phyloP scores from a whole-genome alignment of 2,329 filamentous ascomycete species.

The Ceratocystis eucalypticola region DNA sequence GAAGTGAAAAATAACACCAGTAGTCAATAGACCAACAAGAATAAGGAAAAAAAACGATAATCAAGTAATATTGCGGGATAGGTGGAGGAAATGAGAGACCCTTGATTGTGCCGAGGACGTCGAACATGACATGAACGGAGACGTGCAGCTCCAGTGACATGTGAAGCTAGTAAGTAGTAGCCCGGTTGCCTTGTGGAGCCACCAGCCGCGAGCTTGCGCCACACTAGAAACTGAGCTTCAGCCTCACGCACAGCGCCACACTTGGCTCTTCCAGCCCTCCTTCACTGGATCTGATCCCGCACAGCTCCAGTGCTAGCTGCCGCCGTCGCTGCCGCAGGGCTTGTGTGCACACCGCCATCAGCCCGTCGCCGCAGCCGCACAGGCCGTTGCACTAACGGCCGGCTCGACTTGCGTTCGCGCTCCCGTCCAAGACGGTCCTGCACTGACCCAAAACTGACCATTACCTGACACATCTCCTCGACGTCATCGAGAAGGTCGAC shows the following conservation, averaged over 20 bases:
- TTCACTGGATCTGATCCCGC: not conserved
- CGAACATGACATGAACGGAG: too few relatives aligned
- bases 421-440: not conserved
- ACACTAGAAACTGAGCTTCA: not conserved
- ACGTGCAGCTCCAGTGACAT: too few relatives aligned
- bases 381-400: not conserved
- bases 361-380: conserved; percentile 2
- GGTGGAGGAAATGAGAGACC: too few relatives aligned
- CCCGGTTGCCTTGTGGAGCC: too few relatives aligned
- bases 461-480: conserved; percentile 4
- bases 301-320: not conserved
- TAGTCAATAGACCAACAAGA: not conserved
- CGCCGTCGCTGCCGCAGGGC: not conserved
- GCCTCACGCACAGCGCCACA: not conserved
- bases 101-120: too few relatives aligned
- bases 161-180: too few relatives aligned
- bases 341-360: not conserved
- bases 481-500: not conserved
- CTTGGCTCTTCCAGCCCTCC: not conserved
- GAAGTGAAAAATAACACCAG: not conserved
- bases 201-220: not conserved
- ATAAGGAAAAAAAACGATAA: too few relatives aligned
- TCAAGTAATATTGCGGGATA: too few relatives aligned
- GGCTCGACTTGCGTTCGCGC: not conserved
- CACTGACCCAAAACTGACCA: conserved; percentile 6